Base-by-base conservation (phyloP, 2,329 filamentous ascomycete species). In the Penicillium frequentans region DNA sequence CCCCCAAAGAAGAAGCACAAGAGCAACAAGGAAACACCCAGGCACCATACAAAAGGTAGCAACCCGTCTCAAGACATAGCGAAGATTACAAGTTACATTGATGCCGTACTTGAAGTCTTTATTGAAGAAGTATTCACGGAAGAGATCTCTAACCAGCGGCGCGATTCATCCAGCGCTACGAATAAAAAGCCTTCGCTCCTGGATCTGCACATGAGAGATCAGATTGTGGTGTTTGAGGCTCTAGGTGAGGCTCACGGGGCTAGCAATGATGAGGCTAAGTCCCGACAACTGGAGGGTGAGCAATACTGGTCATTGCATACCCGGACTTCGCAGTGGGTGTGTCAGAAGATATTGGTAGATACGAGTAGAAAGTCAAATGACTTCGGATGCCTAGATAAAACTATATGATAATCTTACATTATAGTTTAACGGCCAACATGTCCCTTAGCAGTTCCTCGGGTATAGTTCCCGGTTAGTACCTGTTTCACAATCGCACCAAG, bases 201-300 rank as follows among this genome's bases (percentile, higher is more conserved):
- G 4, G 84, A 87, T 62, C 76, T 79, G 64, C 75, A 79, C 59
- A 77, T 85, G 78, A 73, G 81, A 44, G 85, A 87, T 68, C 84
- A 87, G 63, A 61, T 87, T 26, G 80, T 86, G 1, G 76, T 87
- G 0, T 87, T 85, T 56, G 82, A 86, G 64, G 82, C 82, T 16
- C 68, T 87, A 21, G 82, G 82, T 3, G 5, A 62, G 68, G 65
- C n/a, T 66, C 69, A 31, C 29, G 29, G 43, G 49, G 24, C 5
- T 26, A 23, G 44, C 14, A 19, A 2, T 6, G 31, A 57, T 24
- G 64, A 68, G 11, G 62, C 59, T 7, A 63, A 55, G 9, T 24
- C 26, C 13, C 24, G 46, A 43, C 26, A 26, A 5, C 27, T 52
- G 21, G 70, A 71, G 55, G 68, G 70, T 42, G 64, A 68, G 43